Base-by-base conservation (phyloP, 2,329 filamentous ascomycete genomes). In the Fusarium sp. region DNA sequence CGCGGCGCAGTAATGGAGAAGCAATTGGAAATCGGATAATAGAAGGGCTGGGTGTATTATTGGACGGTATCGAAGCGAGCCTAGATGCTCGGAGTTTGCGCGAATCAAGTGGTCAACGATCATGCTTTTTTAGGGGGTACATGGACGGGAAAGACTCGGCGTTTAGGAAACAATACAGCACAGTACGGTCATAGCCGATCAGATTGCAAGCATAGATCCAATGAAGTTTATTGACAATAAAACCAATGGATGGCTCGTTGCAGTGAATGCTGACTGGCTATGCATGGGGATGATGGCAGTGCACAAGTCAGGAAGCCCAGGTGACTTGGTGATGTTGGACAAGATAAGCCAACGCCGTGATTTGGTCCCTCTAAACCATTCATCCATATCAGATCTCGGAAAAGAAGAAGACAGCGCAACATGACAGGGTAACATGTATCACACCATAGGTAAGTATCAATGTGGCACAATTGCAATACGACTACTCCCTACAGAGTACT, bases 1-100 rank as follows among this genome's bases (percentile, higher is more conserved):
- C n/a, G 75, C 76, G 16, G 77, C 74, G 39, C 62, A 76, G 55
- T 78, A 72, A 71, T 53, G 41, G 46, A 59, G n/a, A 42, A 30
- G 16, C 16, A 23, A 26, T 56, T 56, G 65, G 46, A 56, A 58
- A 58, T 18, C n/a, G 31, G 31, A 43, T 39, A 46, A 54, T 49
- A 41, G 37, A 58, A 34, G 34, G 34, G 34, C n/a, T 37, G 34
- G 14, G 16, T 18, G 45, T 21, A 8, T 28, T n/a, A 13, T 54
- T 54, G 51, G 48, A 57, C 50, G 55, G 46, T 30, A 28, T 28
- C 28, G 28, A 28, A 28, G 48, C 26, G 49, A 62, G 12, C 37
- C 28, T 39, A 44, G 26, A 42, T 21, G 52, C 58, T 42, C 51
- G 52, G 30, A 55, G 50, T 39, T 51, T 16, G 54, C 60, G 41